Conservation (phyloP, 768 basidiomycete genomes). For the Russula olivacea region DNA sequence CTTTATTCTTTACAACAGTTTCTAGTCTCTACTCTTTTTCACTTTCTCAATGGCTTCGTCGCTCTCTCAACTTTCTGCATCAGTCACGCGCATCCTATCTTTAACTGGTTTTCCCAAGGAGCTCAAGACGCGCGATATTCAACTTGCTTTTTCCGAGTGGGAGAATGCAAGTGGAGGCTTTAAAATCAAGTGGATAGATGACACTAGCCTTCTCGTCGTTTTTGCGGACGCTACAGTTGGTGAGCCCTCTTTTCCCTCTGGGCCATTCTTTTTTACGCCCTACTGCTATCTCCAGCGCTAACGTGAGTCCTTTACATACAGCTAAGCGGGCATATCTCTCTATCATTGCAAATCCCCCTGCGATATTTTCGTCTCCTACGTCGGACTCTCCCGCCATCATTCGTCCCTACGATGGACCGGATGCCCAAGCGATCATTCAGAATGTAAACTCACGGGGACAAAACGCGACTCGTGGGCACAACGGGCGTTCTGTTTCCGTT, state of each 20-base stretch:
- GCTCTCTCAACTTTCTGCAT: slow-evolving; percentile 81
- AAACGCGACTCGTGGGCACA: slow-evolving; percentile 65
- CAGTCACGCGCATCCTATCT: slow-evolving; percentile 91
- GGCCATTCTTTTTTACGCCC: slow-evolving; percentile 1
- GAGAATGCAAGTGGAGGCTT: slow-evolving; percentile 84
- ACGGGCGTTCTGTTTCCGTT: slow-evolving; percentile 43
- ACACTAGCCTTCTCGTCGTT: slow-evolving; percentile 91
- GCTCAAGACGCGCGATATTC: slow-evolving; percentile 97
- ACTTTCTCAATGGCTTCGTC: slow-evolving; percentile 55
- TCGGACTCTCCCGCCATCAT: slow-evolving; percentile 56
- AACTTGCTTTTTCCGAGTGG: slow-evolving; percentile 84
- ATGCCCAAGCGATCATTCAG: slow-evolving; percentile 82
- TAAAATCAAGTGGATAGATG: slow-evolving; percentile 99
- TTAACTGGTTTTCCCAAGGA: slow-evolving; percentile 91
- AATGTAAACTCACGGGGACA: slow-evolving; percentile 68
- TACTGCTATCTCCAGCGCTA: slow-evolving; percentile 5
- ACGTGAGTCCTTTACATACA: slow-evolving; percentile 32
- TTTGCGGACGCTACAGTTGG: slow-evolving; percentile 87
- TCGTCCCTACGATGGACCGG: slow-evolving; percentile 89
- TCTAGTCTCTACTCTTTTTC: slow-evolving; percentile 16
- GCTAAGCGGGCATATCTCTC: slow-evolving; percentile 95
- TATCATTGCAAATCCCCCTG: slow-evolving; percentile 76
- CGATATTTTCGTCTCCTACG: slow-evolving; percentile 54
- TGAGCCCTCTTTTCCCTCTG: slow-evolving; percentile 41
- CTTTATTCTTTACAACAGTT: slow-evolving; percentile 12